Conservation (phyloP, 495 filamentous ascomycete species). For the Cercophora sp. region DNA sequence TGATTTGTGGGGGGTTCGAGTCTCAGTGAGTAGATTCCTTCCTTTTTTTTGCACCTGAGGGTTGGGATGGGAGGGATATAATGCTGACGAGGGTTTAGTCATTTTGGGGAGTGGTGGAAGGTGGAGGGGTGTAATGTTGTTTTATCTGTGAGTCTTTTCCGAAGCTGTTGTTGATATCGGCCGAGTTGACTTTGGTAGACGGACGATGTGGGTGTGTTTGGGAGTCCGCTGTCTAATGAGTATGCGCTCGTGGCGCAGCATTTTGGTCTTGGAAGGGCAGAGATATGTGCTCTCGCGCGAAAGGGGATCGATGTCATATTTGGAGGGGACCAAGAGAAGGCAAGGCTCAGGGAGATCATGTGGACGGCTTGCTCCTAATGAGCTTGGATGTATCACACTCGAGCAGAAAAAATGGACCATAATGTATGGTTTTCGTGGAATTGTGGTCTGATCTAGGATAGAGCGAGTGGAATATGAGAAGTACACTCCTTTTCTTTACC, state of each 20-base stretch:
- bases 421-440: too few species aligned
- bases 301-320: constrained; percentile 62
- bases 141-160: constrained; percentile 30
- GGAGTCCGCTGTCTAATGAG: constrained; percentile 74
- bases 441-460: too few species aligned
- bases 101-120: constrained; percentile 36
- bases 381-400: too few species aligned
- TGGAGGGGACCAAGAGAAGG: constrained; percentile 57
- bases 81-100: constrained; percentile 13
- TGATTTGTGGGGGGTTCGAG: constrained; percentile 67
- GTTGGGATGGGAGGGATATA: neutral
- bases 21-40: constrained; percentile 41
- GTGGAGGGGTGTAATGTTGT: constrained; percentile 33
- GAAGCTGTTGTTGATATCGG: neutral
- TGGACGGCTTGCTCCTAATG: too few species aligned
- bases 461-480: too few species aligned
- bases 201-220: constrained; percentile 83
- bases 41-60: constrained; percentile 5
- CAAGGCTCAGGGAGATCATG: constrained; percentile 51
- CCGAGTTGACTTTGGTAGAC: constrained; percentile 51
- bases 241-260: constrained; percentile 69
- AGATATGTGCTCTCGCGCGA: constrained; percentile 55
- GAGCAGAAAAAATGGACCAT: too few species aligned
- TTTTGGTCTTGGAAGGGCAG: constrained; percentile 54
- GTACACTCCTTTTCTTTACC: too few species aligned